phyloP scores from a whole-genome alignment of 306 rosid genomes.

The Cicer chorassanicum region DNA sequence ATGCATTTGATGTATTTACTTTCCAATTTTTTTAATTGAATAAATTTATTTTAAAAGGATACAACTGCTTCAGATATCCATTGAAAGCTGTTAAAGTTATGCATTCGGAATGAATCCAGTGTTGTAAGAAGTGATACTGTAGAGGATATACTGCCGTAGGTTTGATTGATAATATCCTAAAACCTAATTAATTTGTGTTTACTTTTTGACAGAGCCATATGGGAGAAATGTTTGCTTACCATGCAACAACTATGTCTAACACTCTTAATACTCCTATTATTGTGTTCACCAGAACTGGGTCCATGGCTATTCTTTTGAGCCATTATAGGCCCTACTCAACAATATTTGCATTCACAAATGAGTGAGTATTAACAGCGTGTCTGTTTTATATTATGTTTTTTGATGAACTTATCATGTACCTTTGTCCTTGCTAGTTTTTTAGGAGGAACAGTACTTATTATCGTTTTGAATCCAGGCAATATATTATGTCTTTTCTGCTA shows the following conservation, averaged over 20 bases:
- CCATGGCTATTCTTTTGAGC: conserved; percentile 92
- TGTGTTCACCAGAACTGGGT: conserved; percentile 95
- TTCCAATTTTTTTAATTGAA: conserved; percentile 23
- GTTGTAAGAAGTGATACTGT: conserved; percentile 45
- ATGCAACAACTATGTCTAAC: conserved; percentile 88
- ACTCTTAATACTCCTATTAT: conserved; percentile 76
- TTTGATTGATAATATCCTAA: conserved; percentile 19
- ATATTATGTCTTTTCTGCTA: too few species aligned
- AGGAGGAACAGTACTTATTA: conserved; percentile 21
- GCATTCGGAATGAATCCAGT: conserved; percentile 80
- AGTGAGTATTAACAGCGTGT: conserved; percentile 61
- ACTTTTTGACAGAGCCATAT: conserved; percentile 71
- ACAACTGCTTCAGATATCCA: conserved; percentile 70
- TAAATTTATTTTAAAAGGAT: conserved; percentile 38
- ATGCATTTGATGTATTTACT: conserved; percentile 22
- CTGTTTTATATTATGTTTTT: background rate
- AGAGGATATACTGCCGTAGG: conserved; percentile 20
- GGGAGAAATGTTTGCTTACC: conserved; percentile 95
- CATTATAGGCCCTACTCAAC: conserved; percentile 88
- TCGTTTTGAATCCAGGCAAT: conserved; percentile 19
- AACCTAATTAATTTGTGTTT: conserved; percentile 37
- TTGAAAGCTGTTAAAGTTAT: conserved; percentile 94
- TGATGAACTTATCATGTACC: conserved; percentile 27
- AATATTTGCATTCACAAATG: conserved; percentile 95
- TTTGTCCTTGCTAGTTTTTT: conserved; percentile 24